These are phyloP conservation scores for Hyphodiscus sp. DNA, from an alignment of 2,329 filamentous ascomycete genomes.

Conservation along the genomic window DNA sequence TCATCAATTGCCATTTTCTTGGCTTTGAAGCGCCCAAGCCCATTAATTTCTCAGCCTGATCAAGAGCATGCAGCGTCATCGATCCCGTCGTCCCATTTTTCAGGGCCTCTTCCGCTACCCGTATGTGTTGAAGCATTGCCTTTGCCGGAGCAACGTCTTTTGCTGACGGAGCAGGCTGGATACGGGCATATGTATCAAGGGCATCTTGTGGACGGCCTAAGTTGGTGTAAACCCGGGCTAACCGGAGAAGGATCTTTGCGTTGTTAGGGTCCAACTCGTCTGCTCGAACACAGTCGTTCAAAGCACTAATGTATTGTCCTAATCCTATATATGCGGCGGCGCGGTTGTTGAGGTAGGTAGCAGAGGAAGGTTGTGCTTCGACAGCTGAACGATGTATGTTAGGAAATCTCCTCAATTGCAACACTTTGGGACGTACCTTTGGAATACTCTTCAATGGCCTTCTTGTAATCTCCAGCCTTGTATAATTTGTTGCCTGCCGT, in stretches of 20 bases:
- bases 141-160: conserved; percentile 81
- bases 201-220: conserved; percentile 85
- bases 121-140: conserved; percentile 78
- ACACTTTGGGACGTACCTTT: conserved; percentile 58
- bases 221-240: conserved; percentile 84
- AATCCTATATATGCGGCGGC: conserved; percentile 91
- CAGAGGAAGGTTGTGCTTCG: conserved; percentile 74
- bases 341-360: conserved; percentile 90
- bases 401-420: neutral
- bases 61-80: conserved; percentile 86
- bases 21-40: conserved; percentile 71
- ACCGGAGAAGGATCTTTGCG: conserved; percentile 77
- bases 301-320: conserved; percentile 67
- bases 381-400: conserved; percentile 55
- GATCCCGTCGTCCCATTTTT: conserved; percentile 72
- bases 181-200: conserved; percentile 71
- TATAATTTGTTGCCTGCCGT: conserved; percentile 92
- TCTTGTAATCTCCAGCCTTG: conserved; percentile 84
- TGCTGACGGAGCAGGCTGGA: conserved; percentile 71
- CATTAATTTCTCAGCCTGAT: conserved; percentile 79
- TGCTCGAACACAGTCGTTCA: conserved; percentile 81
- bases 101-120: conserved; percentile 71
- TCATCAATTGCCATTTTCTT: conserved; percentile 89
- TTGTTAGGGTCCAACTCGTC: conserved; percentile 80
- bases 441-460: conserved; percentile 87